Base-by-base conservation (phyloP, 257 asterid species). In the Sherardia arvensis region DNA sequence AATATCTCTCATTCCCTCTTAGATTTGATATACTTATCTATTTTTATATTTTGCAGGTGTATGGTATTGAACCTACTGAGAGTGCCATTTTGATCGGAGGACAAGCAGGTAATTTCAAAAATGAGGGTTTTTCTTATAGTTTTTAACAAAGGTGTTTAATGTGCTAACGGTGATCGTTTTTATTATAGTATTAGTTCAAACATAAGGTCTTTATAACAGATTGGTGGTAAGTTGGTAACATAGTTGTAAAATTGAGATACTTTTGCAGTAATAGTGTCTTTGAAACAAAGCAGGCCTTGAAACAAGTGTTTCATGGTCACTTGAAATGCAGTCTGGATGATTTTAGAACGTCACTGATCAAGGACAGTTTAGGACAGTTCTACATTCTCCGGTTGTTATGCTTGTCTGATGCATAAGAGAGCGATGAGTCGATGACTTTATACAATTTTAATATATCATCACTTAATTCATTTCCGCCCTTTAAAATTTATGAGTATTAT, bases 21-120 rank as follows among this genome's bases (percentile, higher is more conserved):
- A 61, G 30, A 38, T n/a, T 53, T n/a, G 5, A 4, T 55, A 17
- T 56, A 4, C 9, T 40, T 30, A 32, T 23, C 6, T 26, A 23
- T 18, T 54, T 55, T n/a, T 14, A 38, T 64, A 1, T 43, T 9
- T 21, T 22, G 21, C 73, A 80, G 85, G 71, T 80, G 47, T 80
- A 66, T 64, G 85, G 85, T 30, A 30, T 80, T 66, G 85, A 80
- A 69, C 85, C 85, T n/a, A 7, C 74, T 33, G 85, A 80, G 67
- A 80, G 71, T 67, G 76, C 85, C 63, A 5, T 80, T 66, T 56
- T 80, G 21, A 74, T 53, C 60, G 85, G 85, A 57, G 77, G 74
- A 65, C 25, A 71, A 53, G 45, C 67, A 69, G 85, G 85, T 77
- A 64, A 74, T 57, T 26, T 33, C 54, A 34, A 36, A 8, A 0